These are phyloP conservation scores for Silene noctiflora DNA, from an alignment of 179 eudicot genomes.

Conservation along the genomic window DNA sequence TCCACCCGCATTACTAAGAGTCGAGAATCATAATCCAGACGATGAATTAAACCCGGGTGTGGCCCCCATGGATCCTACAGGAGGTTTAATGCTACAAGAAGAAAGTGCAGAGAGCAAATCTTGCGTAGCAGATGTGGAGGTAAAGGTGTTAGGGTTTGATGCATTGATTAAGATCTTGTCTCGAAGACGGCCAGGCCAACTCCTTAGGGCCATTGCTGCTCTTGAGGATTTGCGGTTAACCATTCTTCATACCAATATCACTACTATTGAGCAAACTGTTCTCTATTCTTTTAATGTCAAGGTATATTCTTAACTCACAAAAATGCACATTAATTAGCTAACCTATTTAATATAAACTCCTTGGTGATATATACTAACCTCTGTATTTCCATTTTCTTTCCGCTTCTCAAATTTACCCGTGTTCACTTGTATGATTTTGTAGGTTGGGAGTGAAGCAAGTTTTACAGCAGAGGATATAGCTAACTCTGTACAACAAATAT, in stretches of 20 bases:
- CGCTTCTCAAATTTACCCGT: too few species aligned
- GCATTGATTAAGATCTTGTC: constrained; percentile 85
- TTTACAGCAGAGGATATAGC: constrained; percentile 85
- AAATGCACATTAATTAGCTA: too few species aligned
- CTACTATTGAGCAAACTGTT: constrained; percentile 85
- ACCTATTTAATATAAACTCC: too few species aligned
- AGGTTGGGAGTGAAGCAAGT: constrained; percentile 63
- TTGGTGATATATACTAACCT: too few species aligned
- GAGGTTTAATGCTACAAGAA: constrained; percentile 33
- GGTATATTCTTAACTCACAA: constrained; percentile 57
- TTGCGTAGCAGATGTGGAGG: constrained; percentile 77
- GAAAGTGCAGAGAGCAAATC: constrained; percentile 86
- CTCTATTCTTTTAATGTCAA: constrained; percentile 89
- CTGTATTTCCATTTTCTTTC: too few species aligned
- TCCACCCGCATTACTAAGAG: constrained; percentile 4
- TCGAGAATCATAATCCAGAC: neutral
- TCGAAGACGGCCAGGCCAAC: constrained; percentile 76
- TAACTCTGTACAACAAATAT: constrained; percentile 68
- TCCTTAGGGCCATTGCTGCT: constrained; percentile 67
- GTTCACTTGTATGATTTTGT: constrained; percentile 13
- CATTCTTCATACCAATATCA: constrained; percentile 81
- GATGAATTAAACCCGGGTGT: constrained; percentile 27
- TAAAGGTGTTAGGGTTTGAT: constrained; percentile 72
- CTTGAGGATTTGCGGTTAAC: constrained; percentile 70
- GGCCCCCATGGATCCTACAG: constrained; percentile 22